Evolutionary conservation across 129 eudicot species (phyloP).

Genomic region (Lonicera japonica): DNA sequence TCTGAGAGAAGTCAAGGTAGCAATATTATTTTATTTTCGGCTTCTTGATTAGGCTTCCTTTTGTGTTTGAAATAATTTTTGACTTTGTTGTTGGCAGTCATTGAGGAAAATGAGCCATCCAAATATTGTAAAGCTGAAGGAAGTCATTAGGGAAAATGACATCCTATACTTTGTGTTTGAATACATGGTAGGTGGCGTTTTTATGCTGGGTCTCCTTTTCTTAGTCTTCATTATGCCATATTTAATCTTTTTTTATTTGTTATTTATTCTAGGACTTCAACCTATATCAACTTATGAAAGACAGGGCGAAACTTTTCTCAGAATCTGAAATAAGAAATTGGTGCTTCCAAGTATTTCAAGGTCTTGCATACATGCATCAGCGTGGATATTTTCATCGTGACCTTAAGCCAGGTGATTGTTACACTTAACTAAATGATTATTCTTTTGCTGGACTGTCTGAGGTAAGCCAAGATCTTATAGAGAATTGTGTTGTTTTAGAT

Average conservation of each 20-base stretch:
- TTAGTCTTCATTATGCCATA: not conserved
- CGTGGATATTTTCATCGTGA: slow-evolving; percentile 98
- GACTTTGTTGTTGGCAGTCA: slow-evolving; percentile 47
- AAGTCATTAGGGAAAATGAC: slow-evolving; percentile 91
- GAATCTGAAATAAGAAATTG: slow-evolving; percentile 85
- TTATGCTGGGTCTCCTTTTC: not conserved
- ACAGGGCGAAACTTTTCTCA: slow-evolving; percentile 60
- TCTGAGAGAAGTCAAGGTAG: slow-evolving; percentile 98
- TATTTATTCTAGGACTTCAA: slow-evolving; percentile 65
- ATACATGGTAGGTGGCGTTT: slow-evolving; percentile 56
- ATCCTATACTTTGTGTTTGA: slow-evolving; percentile 92
- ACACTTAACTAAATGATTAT: not conserved
- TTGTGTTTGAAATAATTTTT: not conserved
- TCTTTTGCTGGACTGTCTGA: not conserved
- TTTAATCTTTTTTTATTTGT: not conserved
- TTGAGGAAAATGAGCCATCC: slow-evolving; percentile 93
- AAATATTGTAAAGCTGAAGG: slow-evolving; percentile 95
- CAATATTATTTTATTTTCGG: not conserved
- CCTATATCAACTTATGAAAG: slow-evolving; percentile 90
- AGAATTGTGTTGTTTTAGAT: not conserved
- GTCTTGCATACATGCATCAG: slow-evolving; percentile 94
- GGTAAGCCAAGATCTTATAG: not conserved
- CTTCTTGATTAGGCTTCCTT: not conserved
- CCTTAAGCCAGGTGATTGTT: slow-evolving; percentile 85
- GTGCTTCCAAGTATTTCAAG: slow-evolving; percentile 99